A percentile compares a stretch with the other conserved stretches of the same genome.
These are phyloP conservation scores for Colletotrichum sp. DNA, from an alignment of 2,329 filamentous ascomycete genomes.

Conservation along the genomic window DNA sequence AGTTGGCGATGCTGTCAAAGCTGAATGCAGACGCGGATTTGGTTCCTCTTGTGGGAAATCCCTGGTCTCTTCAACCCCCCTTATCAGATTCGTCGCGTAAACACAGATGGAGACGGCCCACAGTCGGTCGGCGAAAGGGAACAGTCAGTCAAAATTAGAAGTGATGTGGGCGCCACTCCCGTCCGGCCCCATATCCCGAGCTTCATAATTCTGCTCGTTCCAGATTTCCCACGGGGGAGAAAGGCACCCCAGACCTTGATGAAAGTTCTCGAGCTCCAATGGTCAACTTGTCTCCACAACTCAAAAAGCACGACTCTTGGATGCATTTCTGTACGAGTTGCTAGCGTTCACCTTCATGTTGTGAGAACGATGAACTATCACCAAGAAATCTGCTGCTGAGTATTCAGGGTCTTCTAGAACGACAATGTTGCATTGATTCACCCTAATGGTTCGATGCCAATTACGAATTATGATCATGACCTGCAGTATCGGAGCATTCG, in stretches of 20 bases:
- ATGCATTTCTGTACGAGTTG: neutral
- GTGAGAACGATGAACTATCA: neutral
- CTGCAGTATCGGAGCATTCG: neutral
- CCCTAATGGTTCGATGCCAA: neutral
- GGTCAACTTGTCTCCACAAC: neutral
- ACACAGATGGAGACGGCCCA: neutral
- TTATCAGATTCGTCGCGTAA: neutral
- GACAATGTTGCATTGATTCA: neutral
- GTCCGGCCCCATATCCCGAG: constrained; percentile 11
- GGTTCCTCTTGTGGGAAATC: neutral
- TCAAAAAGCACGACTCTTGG: neutral
- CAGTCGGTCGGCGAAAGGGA: neutral
- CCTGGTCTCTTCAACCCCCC: neutral
- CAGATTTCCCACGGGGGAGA: neutral
- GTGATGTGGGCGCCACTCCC: neutral
- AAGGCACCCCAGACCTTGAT: neutral
- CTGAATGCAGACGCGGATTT: neutral
- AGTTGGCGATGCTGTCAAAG: neutral
- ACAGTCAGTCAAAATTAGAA: neutral
- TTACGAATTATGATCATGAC: neutral
- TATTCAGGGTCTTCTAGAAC: neutral
- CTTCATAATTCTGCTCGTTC: neutral
- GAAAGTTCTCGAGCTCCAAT: neutral
- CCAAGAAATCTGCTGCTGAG: neutral
- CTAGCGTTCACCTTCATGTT: neutral